Conservation (phyloP, 768 basidiomycete genomes). For the Phlebiopsis gigantea region DNA sequence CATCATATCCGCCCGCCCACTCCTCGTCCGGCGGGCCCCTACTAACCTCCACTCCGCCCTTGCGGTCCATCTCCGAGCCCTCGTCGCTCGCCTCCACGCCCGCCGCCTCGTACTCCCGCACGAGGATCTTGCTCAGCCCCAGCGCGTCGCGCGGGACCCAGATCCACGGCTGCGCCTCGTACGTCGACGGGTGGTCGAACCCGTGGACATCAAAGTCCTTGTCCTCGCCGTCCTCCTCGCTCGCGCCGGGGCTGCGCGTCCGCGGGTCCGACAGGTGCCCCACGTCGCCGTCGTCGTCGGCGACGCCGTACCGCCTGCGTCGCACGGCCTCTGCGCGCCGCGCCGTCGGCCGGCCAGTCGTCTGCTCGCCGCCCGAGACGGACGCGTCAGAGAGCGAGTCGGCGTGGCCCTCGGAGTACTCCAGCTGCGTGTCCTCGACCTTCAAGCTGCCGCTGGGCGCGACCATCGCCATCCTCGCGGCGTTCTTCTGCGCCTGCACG, state of each 20-base stretch:
- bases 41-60: conserved; percentile 27
- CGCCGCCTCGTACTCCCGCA: conserved; percentile 26
- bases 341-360: background rate
- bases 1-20: conserved; percentile 15
- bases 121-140: conserved; percentile 31
- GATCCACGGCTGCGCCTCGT: conserved; percentile 32
- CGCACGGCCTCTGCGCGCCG: background rate
- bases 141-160: conserved; percentile 41
- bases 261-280: too few species aligned
- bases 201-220: conserved; percentile 27
- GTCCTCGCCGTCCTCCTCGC: conserved; percentile 16
- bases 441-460: background rate
- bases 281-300: background rate
- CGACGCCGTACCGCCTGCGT: background rate
- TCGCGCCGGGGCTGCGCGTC: background rate
- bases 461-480: conserved; percentile 8
- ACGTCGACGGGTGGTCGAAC: conserved; percentile 45
- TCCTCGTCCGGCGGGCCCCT: conserved; percentile 28
- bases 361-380: too few species aligned
- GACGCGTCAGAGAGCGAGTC: background rate
- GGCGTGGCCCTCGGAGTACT: background rate
- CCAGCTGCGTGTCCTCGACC: background rate
- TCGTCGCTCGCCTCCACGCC: conserved; percentile 31
- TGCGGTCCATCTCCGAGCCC: conserved; percentile 26
- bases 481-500: conserved; percentile 4